Conservation (phyloP, 2,329 filamentous ascomycete species). For the Pseudogymnoascus sp. region DNA sequence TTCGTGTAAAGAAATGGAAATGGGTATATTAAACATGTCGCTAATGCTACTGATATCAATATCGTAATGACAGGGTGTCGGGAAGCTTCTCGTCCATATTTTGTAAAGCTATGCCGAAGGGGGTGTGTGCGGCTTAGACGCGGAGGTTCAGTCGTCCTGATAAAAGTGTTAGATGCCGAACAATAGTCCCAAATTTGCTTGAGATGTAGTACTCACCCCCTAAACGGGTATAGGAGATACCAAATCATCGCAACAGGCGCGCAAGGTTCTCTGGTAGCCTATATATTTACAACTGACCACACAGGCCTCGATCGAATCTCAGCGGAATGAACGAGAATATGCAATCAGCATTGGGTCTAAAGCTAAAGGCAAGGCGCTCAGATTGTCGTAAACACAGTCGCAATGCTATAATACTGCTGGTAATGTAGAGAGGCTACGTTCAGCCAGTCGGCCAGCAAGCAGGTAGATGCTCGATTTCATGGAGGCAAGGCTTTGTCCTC, state of each 20-base stretch:
- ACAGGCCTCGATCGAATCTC: background rate
- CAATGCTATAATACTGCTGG: background rate
- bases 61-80: conserved; percentile 69
- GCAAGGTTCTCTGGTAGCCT: background rate
- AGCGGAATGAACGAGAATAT: background rate
- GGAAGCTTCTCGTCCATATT: conserved; percentile 63
- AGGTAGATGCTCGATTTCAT: background rate
- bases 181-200: conserved; percentile 5
- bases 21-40: conserved; percentile 64
- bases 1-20: conserved; percentile 68
- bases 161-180: conserved; percentile 14
- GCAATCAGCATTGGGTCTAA: background rate
- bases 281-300: background rate
- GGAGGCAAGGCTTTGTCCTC: background rate
- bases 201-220: conserved; percentile 51
- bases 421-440: background rate
- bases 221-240: conserved; percentile 69
- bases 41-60: conserved; percentile 64
- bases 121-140: conserved; percentile 57
- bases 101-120: conserved; percentile 55
- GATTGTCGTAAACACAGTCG: background rate
- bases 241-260: conserved; percentile 50
- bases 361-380: background rate
- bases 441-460: background rate
- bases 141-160: conserved; percentile 67